These are phyloP conservation scores for Aureobasidium sp. DNA, from an alignment of 2,329 filamentous ascomycete species.

Conservation along the genomic window DNA sequence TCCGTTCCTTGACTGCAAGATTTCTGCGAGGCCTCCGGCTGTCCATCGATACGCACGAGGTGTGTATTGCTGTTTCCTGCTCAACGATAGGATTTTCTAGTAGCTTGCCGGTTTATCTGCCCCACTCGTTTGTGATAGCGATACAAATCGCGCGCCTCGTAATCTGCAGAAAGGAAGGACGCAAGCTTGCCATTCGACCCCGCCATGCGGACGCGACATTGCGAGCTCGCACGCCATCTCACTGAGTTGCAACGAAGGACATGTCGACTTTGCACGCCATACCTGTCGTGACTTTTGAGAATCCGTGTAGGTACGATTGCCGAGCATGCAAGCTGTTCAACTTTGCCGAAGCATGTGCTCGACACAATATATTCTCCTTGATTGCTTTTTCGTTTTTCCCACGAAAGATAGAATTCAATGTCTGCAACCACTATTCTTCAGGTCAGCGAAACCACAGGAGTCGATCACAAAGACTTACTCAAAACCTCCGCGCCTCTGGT, in stretches of 20 bases:
- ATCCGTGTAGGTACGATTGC: not conserved
- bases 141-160: not conserved
- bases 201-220: not conserved
- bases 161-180: not conserved
- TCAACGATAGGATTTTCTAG: too few species aligned
- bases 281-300: not conserved
- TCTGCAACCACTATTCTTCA: not conserved
- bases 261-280: constrained; percentile 11
- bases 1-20: too few species aligned
- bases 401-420: not conserved
- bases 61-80: too few species aligned
- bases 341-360: not conserved
- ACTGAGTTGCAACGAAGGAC: not conserved
- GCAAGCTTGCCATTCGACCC: constrained; percentile 1
- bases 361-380: not conserved
- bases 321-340: too few species aligned
- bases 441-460: not conserved
- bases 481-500: not conserved
- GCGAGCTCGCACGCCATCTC: constrained; percentile 13
- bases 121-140: not conserved
- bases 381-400: not conserved
- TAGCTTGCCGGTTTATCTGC: too few species aligned
- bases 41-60: too few species aligned
- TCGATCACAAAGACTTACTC: not conserved
- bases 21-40: too few species aligned